phyloP scores from a whole-genome alignment of 2,329 filamentous ascomycete species.

The Dothidotthia symphoricarpi region DNA sequence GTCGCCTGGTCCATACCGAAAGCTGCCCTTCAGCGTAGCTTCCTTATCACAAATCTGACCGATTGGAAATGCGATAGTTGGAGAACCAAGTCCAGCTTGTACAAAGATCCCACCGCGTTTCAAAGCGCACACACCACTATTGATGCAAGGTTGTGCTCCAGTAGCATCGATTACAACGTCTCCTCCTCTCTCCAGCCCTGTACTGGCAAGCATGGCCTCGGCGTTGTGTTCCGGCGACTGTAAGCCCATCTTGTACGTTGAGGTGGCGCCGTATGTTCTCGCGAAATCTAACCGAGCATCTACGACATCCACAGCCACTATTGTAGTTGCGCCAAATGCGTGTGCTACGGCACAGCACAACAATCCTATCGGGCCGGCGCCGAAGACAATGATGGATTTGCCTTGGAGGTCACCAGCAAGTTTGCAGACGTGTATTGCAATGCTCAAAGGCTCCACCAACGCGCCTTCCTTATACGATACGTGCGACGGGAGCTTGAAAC shows the following conservation, averaged over 20 bases:
- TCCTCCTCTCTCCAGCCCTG: slow-evolving; percentile 3
- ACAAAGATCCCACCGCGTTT: slow-evolving; percentile 20
- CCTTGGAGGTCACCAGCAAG: slow-evolving; percentile 44
- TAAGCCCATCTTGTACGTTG: slow-evolving; percentile 11
- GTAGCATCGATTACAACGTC: slow-evolving; percentile 28
- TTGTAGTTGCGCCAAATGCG: slow-evolving; percentile 11
- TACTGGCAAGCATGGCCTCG: slow-evolving; percentile 1
- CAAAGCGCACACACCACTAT: slow-evolving; percentile 14
- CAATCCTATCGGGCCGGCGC: slow-evolving; percentile 18
- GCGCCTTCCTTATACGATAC: slow-evolving; percentile 26
- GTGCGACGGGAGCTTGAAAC: slow-evolving; percentile 26
- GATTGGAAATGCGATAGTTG: slow-evolving; percentile 20
- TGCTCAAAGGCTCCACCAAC: slow-evolving; percentile 26
- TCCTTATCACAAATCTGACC: slow-evolving; percentile 28
- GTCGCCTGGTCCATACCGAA: slow-evolving; percentile 31
- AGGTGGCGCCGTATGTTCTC: slow-evolving; percentile 5
- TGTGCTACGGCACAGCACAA: slow-evolving; percentile 12
- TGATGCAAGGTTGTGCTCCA: slow-evolving; percentile 23
- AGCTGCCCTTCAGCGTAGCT: slow-evolving; percentile 23
- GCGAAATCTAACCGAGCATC: slow-evolving; percentile 11
- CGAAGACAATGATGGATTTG: slow-evolving; percentile 9
- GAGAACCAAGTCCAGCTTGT: slow-evolving; percentile 23
- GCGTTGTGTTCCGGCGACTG: slow-evolving; percentile 8
- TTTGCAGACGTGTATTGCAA: slow-evolving; percentile 26
- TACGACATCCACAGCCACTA: slow-evolving; percentile 10